Percentiles rank a stretch among this genome's conserved stretches.
These are phyloP conservation scores for Pyrenula aspistea DNA, from an alignment of 495 filamentous ascomycete species.

Conservation along the genomic window DNA sequence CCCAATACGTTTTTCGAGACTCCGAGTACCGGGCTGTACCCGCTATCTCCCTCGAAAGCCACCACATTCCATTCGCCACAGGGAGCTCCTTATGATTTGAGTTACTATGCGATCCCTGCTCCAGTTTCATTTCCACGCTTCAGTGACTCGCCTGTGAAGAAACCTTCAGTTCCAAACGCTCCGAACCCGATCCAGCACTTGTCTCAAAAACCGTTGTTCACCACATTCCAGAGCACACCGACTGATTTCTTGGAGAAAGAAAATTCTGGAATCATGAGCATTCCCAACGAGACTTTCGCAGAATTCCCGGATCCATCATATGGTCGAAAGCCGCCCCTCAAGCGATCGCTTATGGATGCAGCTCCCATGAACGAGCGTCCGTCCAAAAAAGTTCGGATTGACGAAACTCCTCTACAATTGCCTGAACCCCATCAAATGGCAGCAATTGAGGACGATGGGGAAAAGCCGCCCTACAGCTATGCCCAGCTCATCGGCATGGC, in stretches of 20 bases:
- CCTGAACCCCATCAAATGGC: conserved; percentile 72
- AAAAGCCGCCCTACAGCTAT: conserved; percentile 85
- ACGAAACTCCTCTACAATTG: conserved; percentile 37
- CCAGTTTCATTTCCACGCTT: conserved; percentile 49
- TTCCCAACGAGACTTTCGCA: conserved; percentile 35
- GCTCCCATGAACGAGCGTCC: conserved; percentile 60
- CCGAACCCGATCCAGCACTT: conserved; percentile 19
- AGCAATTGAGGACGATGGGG: conserved; percentile 69
- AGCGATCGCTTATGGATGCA: conserved; percentile 60
- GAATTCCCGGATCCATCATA: conserved; percentile 44
- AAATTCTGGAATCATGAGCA: conserved; percentile 40
- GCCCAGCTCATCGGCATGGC: conserved; percentile 96
- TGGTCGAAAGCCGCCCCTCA: conserved; percentile 46
- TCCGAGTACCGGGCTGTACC: conserved; percentile 31
- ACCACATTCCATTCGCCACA: conserved; percentile 26
- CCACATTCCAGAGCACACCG: conserved; percentile 44
- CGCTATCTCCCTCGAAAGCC: conserved; percentile 47
- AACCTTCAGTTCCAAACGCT: conserved; percentile 37
- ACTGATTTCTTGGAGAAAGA: conserved; percentile 45
- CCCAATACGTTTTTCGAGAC: conserved; percentile 44
- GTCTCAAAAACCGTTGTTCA: conserved; percentile 53
- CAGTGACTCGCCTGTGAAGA: conserved; percentile 84
- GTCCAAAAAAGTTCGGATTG: conserved; percentile 46
- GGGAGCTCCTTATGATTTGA: conserved; percentile 23
- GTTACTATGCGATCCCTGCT: conserved; percentile 57